These are phyloP conservation scores for Saprolegnia parasitica DNA, from an alignment of 352 stramenopile genomes.

Conservation along the genomic window DNA sequence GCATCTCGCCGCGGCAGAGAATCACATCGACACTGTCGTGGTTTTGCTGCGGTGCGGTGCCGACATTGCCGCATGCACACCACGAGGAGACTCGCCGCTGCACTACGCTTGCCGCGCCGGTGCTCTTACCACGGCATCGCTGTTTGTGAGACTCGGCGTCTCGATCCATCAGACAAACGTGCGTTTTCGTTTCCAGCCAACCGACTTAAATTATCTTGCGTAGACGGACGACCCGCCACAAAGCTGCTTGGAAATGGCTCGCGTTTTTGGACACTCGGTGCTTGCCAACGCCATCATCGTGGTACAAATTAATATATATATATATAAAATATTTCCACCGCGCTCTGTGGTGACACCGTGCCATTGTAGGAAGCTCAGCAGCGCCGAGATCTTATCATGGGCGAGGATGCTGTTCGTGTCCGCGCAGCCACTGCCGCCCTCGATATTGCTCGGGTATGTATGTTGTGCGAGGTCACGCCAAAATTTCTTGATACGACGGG, in stretches of 20 bases:
- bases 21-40: conserved; percentile 6
- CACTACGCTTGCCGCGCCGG: conserved; percentile 20
- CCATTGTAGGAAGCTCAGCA: too few species aligned
- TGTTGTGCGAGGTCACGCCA: too few species aligned
- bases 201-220: too few species aligned
- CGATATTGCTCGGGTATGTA: too few species aligned
- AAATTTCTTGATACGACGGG: too few species aligned
- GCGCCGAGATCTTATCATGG: too few species aligned
- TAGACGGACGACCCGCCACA: conserved; percentile 7
- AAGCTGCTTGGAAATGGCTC: conserved; percentile 7
- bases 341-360: too few species aligned
- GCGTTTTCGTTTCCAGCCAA: background rate
- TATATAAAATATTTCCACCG: too few species aligned
- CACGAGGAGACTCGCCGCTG: conserved; percentile 8
- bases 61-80: background rate
- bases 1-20: conserved; percentile 2
- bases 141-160: conserved; percentile 1
- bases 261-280: background rate
- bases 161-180: conserved; percentile 18
- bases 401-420: too few species aligned
- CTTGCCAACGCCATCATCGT: conserved; percentile 17
- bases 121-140: background rate
- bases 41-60: conserved; percentile 13
- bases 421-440: too few species aligned
- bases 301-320: too few species aligned